A percentile compares a stretch with the other conserved stretches of the same genome.
phyloP scores from a whole-genome alignment of 441 rosid genomes.

The Melianthus villosus region DNA sequence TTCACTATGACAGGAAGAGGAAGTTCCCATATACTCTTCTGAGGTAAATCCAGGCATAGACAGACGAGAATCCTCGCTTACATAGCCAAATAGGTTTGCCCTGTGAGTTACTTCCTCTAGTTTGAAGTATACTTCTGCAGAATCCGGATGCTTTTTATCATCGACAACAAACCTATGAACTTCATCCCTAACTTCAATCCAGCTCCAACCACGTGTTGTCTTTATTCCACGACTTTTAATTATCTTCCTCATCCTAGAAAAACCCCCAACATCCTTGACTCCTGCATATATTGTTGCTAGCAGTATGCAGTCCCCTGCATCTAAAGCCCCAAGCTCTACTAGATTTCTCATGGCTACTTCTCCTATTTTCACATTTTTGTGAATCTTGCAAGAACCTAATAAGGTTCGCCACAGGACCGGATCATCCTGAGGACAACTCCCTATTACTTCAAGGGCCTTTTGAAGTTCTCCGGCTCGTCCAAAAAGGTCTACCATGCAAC shows the following conservation, averaged over 20 bases:
- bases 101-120: slow-evolving; percentile 33
- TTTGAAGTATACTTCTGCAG: slow-evolving; percentile 37
- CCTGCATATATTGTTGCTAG: slow-evolving; percentile 62
- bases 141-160: slow-evolving; percentile 51
- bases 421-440: slow-evolving; percentile 65
- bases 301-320: slow-evolving; percentile 60
- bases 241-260: slow-evolving; percentile 36
- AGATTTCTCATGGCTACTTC: slow-evolving; percentile 44
- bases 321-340: slow-evolving; percentile 49
- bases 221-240: slow-evolving; percentile 47
- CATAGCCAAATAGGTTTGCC: slow-evolving; percentile 25
- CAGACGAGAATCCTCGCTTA: too few relatives aligned
- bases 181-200: slow-evolving; percentile 70
- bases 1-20: slow-evolving; percentile 29
- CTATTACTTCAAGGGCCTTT: slow-evolving; percentile 42
- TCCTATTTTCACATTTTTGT: slow-evolving; percentile 57
- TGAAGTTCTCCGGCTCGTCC: slow-evolving; percentile 55
- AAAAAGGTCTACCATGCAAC: slow-evolving; percentile 74
- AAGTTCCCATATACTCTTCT: too few relatives aligned
- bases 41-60: too few relatives aligned
- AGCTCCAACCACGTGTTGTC: slow-evolving; percentile 90
- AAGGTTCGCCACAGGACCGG: slow-evolving; percentile 71
- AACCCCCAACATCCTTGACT: slow-evolving; percentile 68
- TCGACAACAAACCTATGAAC: slow-evolving; percentile 53
- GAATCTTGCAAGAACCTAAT: slow-evolving; percentile 56